Evolutionary conservation across 2,329 filamentous ascomycete species (phyloP).

Genomic region (Cladosporium colombiae): DNA sequence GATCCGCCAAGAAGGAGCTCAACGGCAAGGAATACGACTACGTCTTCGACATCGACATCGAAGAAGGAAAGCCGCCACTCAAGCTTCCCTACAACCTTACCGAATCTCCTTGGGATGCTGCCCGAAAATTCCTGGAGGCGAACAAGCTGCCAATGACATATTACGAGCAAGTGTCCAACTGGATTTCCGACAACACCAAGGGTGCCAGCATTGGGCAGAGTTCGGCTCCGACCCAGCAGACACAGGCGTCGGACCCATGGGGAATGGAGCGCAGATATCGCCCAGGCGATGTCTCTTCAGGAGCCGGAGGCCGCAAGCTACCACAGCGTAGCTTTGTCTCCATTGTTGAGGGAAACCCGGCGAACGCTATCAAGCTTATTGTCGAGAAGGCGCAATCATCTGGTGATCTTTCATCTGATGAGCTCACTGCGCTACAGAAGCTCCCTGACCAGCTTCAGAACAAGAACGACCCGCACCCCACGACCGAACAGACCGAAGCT

Average conservation of each 20-base stretch:
- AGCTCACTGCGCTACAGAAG: constrained; percentile 63
- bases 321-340: constrained; percentile 34
- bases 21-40: constrained; percentile 90
- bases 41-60: constrained; percentile 94
- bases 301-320: constrained; percentile 31
- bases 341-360: constrained; percentile 37
- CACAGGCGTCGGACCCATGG: constrained; percentile 67
- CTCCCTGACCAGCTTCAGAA: constrained; percentile 66
- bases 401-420: constrained; percentile 51
- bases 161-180: constrained; percentile 87
- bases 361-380: constrained; percentile 60
- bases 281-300: constrained; percentile 61
- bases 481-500: constrained; percentile 52
- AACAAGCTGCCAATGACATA: constrained; percentile 87
- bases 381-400: constrained; percentile 66
- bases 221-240: constrained; percentile 42
- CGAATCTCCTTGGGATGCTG: constrained; percentile 88
- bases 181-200: constrained; percentile 87
- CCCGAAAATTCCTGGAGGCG: constrained; percentile 84
- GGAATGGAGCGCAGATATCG: constrained; percentile 77
- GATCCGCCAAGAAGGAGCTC: constrained; percentile 69
- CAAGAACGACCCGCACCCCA: constrained; percentile 44
- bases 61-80: constrained; percentile 87
- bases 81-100: constrained; percentile 94
- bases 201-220: constrained; percentile 72